Evolutionary conservation across 352 stramenopile species (phyloP), one percentile per base, ranked within the genome.

Genomic region (Globisporangium perplexum): DNA sequence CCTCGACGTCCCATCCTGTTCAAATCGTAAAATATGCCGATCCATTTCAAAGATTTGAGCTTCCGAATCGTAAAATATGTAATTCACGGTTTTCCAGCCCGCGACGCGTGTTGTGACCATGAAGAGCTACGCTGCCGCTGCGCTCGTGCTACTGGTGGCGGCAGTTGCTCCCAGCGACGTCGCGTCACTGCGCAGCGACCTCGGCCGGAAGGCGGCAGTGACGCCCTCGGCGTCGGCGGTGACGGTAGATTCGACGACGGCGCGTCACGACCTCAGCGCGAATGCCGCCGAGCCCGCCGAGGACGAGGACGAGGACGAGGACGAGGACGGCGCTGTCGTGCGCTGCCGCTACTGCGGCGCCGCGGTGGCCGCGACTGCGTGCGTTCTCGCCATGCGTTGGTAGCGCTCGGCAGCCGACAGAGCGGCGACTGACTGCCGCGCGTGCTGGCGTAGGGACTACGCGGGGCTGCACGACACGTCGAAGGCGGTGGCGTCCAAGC

Each of bases 261-360:
- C 7, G 10, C 26, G n/a, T 14, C 28, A 49, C 23, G 23, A 20
- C 5, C 35, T 38, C 20, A 30, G 39, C 18, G 46, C 33, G 20
- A 15, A 6, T 1, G 35, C 42, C 15, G 33, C 62, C 3, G 7
- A 46, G 1, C 36, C 56, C 18, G 57, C 60, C 7, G 53, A 76
- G 35, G 45, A 65, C 14, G 45, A 67, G 17, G 38, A 43, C n/a
- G 47, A 60, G 39, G 45, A 64, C 4, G 23, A 53, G 15, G 45
- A 64, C 1, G 18, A 58, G 4, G 42, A 71, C 30, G 71, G 61
- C n/a, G 52, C 68, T 0, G 56, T 74, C 0, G 67, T 94, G 45
- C 83, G 83, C 58, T 94, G 83, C 66, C 83, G 83, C 54, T 77
- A 84, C 38, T 94, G 83, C 45, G 83, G 83, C 20, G 83, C 81